Percentiles rank a stretch among this genome's conserved stretches.
These are phyloP conservation scores for Rubus idaeus DNA, from an alignment of 306 rosid species.

Conservation along the genomic window DNA sequence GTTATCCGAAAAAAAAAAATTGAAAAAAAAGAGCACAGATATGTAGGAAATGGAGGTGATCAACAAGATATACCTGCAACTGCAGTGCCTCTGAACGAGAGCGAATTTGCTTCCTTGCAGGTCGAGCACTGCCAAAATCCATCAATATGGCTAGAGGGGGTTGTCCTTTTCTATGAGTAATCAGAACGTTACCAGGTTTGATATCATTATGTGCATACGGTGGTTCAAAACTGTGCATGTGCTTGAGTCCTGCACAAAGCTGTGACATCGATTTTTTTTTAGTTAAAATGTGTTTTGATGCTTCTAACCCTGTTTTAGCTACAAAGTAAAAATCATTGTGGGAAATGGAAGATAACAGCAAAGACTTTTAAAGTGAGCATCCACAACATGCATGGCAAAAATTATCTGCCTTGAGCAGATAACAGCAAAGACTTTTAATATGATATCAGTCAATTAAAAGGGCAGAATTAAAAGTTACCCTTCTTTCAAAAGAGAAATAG, in stretches of 20 bases:
- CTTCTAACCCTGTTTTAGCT: not conserved
- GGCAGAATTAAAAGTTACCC: slow-evolving; percentile 1
- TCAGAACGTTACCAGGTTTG: slow-evolving; percentile 93
- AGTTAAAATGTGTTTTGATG: slow-evolving; percentile 29
- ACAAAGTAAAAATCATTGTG: slow-evolving; percentile 6
- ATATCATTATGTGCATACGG: slow-evolving; percentile 97
- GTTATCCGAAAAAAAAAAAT: not conserved
- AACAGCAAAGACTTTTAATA: slow-evolving; percentile 19
- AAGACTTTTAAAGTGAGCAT: no score
- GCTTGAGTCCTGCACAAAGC: slow-evolving; percentile 98
- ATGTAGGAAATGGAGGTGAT: not conserved
- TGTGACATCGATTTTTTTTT: slow-evolving; percentile 43
- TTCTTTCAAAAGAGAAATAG: not conserved
- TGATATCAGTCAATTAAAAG: not conserved
- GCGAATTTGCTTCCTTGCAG: slow-evolving; percentile 76
- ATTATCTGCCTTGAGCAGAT: not conserved
- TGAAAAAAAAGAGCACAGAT: not conserved
- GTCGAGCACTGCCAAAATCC: slow-evolving; percentile 98
- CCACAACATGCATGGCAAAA: not conserved
- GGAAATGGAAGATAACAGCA: not conserved
- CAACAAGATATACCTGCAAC: slow-evolving; percentile 65
- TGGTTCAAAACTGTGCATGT: slow-evolving; percentile 90
- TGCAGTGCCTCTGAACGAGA: slow-evolving; percentile 90
- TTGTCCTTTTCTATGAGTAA: slow-evolving; percentile 73
- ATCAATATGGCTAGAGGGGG: slow-evolving; percentile 90